Evolutionary conservation across 2,329 filamentous ascomycete genomes (phyloP), one percentile per base, ranked within the genome.

Genomic region (Neocatenulostroma microsporum): DNA sequence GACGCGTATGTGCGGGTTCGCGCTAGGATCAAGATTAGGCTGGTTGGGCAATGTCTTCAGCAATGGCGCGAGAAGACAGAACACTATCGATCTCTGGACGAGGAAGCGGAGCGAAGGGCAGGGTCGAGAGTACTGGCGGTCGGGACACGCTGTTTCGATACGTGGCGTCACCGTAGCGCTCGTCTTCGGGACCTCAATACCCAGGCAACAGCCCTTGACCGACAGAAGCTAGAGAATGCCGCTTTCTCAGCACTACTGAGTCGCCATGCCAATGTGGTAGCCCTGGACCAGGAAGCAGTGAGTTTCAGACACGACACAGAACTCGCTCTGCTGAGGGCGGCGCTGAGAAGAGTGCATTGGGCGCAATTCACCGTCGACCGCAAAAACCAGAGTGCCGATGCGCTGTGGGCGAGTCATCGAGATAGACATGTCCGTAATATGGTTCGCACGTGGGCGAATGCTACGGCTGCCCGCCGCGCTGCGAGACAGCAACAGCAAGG

Each of bases 261-360:
- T 7, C 34, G 50, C 3, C 39, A 49, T 3, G 37, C 58, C 10
- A 50, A 58, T 4, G 12, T 51, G 5, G 24, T 17, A 6, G 45
- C 46, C 0, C 44, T 63, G 37, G 53, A 62, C 2, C 36, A 64
- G 17, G 63, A 68, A 49, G 74, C 74, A 10, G 41, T 60, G 3
- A 54, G 60, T 1, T 61, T 74, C 23, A 53, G 64, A 34, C 63
- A 67, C 18, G 61, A 70, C 39, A 67, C 66, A 26, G 57, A 68
- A 4, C 63, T 71, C 10, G 57, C 64, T 17, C 56, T 66, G 3
- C 68, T 72, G 11, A 62, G 63, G 9, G 59, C 58, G 11, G 64
- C 63, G 17, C 58, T 78, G 39, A 73, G 72, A 50, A 73, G 68
- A 48, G 57, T 78, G n/a, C 74, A 72, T 36, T 71, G 76, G 57